A percentile compares a stretch with the other conserved stretches of the same genome.
phyloP scores from a whole-genome alignment of 2,329 filamentous ascomycete genomes.

The Iodosphaeria phyllophila region DNA sequence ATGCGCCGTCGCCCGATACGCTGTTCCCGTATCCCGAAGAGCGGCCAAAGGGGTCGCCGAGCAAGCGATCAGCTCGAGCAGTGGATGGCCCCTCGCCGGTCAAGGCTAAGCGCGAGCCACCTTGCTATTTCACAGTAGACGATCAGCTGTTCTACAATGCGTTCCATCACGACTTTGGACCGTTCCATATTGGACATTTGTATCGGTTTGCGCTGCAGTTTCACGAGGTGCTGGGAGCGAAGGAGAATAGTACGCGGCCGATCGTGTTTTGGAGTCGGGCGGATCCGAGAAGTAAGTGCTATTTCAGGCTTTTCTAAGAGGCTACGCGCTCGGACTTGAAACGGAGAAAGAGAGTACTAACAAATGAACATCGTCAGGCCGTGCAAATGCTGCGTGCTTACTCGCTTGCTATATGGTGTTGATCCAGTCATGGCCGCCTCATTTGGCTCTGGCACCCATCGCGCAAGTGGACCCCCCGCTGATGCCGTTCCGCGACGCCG shows the following conservation, averaged over 20 bases:
- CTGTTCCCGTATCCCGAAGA: constrained; percentile 62
- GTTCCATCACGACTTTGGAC: constrained; percentile 96
- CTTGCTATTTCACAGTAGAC: constrained; percentile 92
- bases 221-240: constrained; percentile 83
- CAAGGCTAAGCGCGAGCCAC: constrained; percentile 34
- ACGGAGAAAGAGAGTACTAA: too few species aligned
- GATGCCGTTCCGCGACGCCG: constrained; percentile 97
- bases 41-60: constrained; percentile 43
- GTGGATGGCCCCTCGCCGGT: constrained; percentile 35
- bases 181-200: constrained; percentile 88
- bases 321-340: too few species aligned
- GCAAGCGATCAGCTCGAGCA: constrained; percentile 53
- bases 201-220: constrained; percentile 94
- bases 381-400: constrained; percentile 85
- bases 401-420: constrained; percentile 97
- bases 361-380: too few species aligned
- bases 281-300: constrained; percentile 64
- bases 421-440: constrained; percentile 93
- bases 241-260: constrained; percentile 72
- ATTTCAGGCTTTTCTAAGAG: neutral
- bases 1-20: constrained; percentile 62
- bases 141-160: constrained; percentile 89
- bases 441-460: constrained; percentile 85
- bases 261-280: constrained; percentile 94
- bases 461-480: constrained; percentile 90